These are phyloP conservation scores for Chimonanthus praecox DNA, from an alignment of 164 flowering plant genomes.

Conservation along the genomic window DNA sequence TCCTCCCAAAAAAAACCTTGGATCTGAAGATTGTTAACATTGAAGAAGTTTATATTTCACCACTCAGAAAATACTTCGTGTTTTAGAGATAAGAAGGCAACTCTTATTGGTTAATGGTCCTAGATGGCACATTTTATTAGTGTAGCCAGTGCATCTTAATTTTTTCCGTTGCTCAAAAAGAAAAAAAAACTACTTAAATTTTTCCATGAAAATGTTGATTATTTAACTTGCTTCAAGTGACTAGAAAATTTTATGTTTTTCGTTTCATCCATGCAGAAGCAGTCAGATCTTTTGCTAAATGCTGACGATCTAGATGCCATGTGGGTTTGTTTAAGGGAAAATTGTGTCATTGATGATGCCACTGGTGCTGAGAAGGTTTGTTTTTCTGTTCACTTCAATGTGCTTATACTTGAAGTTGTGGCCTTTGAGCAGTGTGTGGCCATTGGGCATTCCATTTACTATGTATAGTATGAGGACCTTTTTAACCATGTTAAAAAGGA, in stretches of 20 bases:
- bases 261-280: slow-evolving; percentile 54
- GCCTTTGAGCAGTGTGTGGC: neutral
- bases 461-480: neutral
- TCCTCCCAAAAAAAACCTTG: neutral
- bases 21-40: slow-evolving; percentile 2
- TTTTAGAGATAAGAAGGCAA: too few relatives aligned
- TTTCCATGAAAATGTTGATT: neutral
- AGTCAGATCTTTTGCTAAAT: slow-evolving; percentile 89
- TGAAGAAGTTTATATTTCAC: neutral
- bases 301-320: slow-evolving; percentile 97
- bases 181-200: too few relatives aligned
- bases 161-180: neutral
- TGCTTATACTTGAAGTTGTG: neutral
- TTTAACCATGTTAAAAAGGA: too few relatives aligned
- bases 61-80: neutral
- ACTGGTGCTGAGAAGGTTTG: slow-evolving; percentile 96
- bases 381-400: neutral
- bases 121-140: neutral
- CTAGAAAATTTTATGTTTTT: neutral
- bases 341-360: slow-evolving; percentile 97
- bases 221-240: neutral
- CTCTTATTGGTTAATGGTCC: neutral
- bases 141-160: neutral
- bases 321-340: slow-evolving; percentile 97
- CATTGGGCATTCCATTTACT: neutral